Percentiles rank a stretch among this genome's conserved stretches.
phyloP scores from a whole-genome alignment of 768 basidiomycete genomes.

The Crepidotus variabilis region DNA sequence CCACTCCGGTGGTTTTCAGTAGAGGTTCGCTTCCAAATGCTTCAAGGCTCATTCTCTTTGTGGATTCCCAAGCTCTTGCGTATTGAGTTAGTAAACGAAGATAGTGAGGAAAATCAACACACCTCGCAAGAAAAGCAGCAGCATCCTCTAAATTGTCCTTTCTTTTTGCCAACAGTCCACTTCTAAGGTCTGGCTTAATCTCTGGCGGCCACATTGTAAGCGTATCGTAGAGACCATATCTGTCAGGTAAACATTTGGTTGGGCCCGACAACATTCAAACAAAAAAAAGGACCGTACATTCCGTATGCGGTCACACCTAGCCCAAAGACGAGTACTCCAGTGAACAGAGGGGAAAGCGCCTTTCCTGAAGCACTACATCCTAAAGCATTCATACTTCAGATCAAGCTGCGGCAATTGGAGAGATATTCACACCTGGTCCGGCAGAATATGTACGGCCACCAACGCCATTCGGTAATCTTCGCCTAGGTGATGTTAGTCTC shows the following conservation, averaged over 20 bases:
- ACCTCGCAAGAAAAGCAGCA: conserved; percentile 53
- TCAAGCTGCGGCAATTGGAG: neutral
- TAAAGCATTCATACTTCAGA: neutral
- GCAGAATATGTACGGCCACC: too few species aligned
- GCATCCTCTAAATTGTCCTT: conserved; percentile 51
- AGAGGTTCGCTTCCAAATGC: conserved; percentile 43
- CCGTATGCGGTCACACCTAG: conserved; percentile 29
- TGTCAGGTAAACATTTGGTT: neutral
- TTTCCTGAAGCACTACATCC: neutral
- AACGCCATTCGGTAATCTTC: too few species aligned
- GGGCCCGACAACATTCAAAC: neutral
- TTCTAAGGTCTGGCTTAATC: conserved; percentile 60
- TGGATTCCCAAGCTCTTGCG: conserved; percentile 47
- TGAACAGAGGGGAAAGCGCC: conserved; percentile 19
- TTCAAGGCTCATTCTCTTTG: conserved; percentile 38
- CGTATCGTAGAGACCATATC: conserved; percentile 19
- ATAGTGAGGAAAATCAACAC: conserved; percentile 14
- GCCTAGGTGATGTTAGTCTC: too few species aligned
- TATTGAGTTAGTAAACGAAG: conserved; percentile 7
- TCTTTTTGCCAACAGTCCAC: conserved; percentile 59
- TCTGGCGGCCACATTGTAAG: conserved; percentile 67
- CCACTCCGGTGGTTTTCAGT: conserved; percentile 68
- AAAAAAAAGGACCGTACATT: conserved; percentile 24
- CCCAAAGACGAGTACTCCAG: conserved; percentile 26
- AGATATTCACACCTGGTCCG: neutral